Evolutionary conservation across 2,329 filamentous ascomycete genomes (phyloP).

Genomic region (Aspergillaceae sp.): DNA sequence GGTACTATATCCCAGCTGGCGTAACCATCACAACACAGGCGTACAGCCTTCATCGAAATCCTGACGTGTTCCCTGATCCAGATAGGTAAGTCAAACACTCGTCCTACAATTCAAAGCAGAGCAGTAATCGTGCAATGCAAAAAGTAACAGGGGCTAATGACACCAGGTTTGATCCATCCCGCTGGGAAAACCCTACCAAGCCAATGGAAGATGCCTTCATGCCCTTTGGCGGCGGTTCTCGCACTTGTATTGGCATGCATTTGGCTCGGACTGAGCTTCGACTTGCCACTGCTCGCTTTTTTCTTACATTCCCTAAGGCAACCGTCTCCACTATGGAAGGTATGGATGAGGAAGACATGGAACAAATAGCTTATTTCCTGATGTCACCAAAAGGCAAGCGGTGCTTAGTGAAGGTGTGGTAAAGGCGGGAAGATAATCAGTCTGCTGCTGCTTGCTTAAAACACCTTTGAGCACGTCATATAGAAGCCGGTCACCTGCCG

Average conservation of each 20-base stretch:
- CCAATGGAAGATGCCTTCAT: conserved; percentile 52
- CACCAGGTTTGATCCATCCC: conserved; percentile 16
- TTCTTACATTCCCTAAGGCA: not conserved
- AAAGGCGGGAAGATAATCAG: no score
- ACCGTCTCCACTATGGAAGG: not conserved
- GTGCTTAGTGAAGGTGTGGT: no score
- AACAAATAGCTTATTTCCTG: not conserved
- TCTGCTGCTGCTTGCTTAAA: no score
- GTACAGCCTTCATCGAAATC: conserved; percentile 50
- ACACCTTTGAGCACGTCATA: no score
- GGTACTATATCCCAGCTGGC: conserved; percentile 42
- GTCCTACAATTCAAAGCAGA: conserved; percentile 14
- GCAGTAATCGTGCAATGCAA: no score
- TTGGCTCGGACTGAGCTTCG: not conserved
- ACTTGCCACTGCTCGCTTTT: not conserved
- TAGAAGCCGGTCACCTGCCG: no score
- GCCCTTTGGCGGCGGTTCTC: conserved; percentile 60
- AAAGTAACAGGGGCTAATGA: no score
- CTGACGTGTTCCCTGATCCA: conserved; percentile 41
- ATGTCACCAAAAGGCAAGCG: not conserved
- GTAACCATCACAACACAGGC: conserved; percentile 45
- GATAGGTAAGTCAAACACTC: conserved; percentile 44
- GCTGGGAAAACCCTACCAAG: conserved; percentile 18
- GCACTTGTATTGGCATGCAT: conserved; percentile 31
- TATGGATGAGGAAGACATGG: not conserved